phyloP scores from a whole-genome alignment of 2,329 filamentous ascomycete species.

The Talaromyces sp. region DNA sequence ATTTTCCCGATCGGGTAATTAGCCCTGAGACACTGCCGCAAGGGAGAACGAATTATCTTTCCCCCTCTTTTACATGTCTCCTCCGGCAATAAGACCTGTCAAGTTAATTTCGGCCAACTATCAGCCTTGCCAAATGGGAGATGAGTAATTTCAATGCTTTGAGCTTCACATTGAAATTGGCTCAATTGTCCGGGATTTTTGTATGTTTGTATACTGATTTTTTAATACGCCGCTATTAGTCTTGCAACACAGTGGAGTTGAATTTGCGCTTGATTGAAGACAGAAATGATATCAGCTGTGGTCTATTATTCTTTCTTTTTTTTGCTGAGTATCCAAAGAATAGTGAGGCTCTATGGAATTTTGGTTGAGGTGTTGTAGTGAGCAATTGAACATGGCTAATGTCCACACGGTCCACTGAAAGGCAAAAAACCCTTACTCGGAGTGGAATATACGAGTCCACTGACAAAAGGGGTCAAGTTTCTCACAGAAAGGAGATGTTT shows the following conservation, averaged over 20 bases:
- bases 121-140: not conserved
- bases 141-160: too few relatives aligned
- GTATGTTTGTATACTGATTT: not conserved
- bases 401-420: not conserved
- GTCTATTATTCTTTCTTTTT: not conserved
- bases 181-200: not conserved
- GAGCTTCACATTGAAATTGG: not conserved
- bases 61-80: not conserved
- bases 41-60: not conserved
- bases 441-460: too few relatives aligned
- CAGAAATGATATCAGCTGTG: not conserved
- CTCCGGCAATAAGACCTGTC: not conserved
- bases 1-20: conserved; percentile 1
- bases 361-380: not conserved
- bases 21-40: conserved; percentile 13
- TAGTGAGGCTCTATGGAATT: not conserved
- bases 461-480: not conserved
- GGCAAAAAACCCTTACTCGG: not conserved
- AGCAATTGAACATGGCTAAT: not conserved
- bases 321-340: not conserved
- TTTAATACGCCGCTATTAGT: not conserved
- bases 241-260: not conserved
- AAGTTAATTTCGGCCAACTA: not conserved
- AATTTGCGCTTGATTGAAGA: too few relatives aligned
- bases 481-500: too few relatives aligned